phyloP scores from a whole-genome alignment of 257 asterid species.

The Ligustrum vulgare region DNA sequence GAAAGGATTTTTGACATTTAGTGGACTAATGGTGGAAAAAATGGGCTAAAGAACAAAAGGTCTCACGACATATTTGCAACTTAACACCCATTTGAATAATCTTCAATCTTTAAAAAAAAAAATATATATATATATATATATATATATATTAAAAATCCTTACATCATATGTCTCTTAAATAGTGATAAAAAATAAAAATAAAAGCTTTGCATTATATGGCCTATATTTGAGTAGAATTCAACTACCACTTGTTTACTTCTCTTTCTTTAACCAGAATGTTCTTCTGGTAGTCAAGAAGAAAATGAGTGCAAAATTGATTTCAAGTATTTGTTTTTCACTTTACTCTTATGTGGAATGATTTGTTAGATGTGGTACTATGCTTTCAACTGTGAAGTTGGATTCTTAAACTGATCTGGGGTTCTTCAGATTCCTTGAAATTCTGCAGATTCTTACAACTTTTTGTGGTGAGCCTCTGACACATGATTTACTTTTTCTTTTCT shows the following conservation, averaged over 20 bases:
- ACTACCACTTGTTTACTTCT: slow-evolving; percentile 30
- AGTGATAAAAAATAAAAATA: slow-evolving; percentile 13
- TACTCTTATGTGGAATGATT: slow-evolving; percentile 24
- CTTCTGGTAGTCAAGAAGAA: slow-evolving; percentile 31
- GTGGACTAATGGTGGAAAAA: slow-evolving; percentile 39
- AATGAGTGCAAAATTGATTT: slow-evolving; percentile 21
- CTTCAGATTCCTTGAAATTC: slow-evolving; percentile 54
- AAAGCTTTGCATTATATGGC: slow-evolving; percentile 31
- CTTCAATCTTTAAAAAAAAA: slow-evolving; percentile 25
- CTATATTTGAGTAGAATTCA: slow-evolving; percentile 53
- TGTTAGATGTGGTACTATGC: slow-evolving; percentile 43
- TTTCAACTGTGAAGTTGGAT: slow-evolving; percentile 43
- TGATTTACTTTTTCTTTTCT: slow-evolving; percentile 6
- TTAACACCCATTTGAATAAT: slow-evolving; percentile 15
- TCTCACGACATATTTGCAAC: no score
- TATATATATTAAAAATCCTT: slow-evolving; percentile 11
- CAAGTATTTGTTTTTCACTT: slow-evolving; percentile 6
- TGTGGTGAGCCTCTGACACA: slow-evolving; percentile 40
- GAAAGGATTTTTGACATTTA: slow-evolving; percentile 48
- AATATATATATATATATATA: background rate
- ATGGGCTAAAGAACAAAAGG: slow-evolving; percentile 29
- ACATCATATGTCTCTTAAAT: slow-evolving; percentile 27
- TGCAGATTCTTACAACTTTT: slow-evolving; percentile 57
- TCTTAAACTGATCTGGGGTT: slow-evolving; percentile 58
- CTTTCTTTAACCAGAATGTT: slow-evolving; percentile 42